These are phyloP conservation scores for Galium porrigens DNA, from an alignment of 305 asterid species.

Conservation along the genomic window DNA sequence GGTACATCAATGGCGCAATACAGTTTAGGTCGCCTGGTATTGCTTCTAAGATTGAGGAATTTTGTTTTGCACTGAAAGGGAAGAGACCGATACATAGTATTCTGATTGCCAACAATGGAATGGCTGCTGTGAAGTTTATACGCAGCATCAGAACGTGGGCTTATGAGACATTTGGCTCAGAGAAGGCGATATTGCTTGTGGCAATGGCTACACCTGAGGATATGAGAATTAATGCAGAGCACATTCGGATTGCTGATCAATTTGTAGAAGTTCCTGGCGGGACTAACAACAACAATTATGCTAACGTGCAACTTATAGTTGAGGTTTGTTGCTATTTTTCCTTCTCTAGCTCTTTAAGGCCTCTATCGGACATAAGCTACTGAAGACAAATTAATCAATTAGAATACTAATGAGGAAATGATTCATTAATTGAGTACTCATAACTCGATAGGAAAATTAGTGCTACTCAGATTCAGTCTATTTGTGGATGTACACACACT, in stretches of 20 bases:
- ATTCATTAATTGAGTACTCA: neutral
- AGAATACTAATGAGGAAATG: neutral
- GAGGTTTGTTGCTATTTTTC: constrained; percentile 39
- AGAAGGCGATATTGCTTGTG: constrained; percentile 83
- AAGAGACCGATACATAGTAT: constrained; percentile 71
- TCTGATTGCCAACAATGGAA: constrained; percentile 90
- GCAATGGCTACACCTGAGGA: constrained; percentile 99
- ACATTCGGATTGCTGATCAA: constrained; percentile 93
- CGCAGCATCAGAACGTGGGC: constrained; percentile 93
- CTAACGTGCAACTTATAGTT: constrained; percentile 90
- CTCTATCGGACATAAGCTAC: neutral
- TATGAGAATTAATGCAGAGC: constrained; percentile 99
- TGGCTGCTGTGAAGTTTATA: constrained; percentile 98
- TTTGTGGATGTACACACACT: neutral
- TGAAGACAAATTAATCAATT: neutral
- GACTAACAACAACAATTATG: constrained; percentile 92
- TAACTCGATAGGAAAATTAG: constrained; percentile 1
- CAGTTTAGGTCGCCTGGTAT: constrained; percentile 45
- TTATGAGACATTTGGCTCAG: constrained; percentile 85
- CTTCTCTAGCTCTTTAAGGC: neutral
- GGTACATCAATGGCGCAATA: constrained; percentile 38
- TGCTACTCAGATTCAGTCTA: neutral
- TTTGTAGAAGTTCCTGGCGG: constrained; percentile 99
- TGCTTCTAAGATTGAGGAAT: constrained; percentile 53
- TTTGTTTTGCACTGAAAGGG: constrained; percentile 74